phyloP scores from a whole-genome alignment of 805 yeast species.

The Starmerella apicola region DNA sequence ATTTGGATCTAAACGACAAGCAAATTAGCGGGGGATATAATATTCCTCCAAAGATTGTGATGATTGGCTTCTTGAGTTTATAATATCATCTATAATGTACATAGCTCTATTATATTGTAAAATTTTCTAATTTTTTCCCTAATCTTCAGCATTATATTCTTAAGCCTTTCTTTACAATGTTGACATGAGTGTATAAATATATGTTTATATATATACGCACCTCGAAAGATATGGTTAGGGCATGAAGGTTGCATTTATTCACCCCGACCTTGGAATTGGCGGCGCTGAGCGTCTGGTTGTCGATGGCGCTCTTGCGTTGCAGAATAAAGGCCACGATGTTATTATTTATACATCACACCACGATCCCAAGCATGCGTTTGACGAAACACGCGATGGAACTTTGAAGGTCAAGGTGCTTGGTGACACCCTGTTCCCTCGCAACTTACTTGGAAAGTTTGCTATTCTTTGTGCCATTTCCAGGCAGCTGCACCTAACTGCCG shows the following conservation, averaged over 20 bases:
- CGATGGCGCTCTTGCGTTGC: constrained; percentile 84
- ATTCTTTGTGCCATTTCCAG: constrained; percentile 75
- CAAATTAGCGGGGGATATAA: neutral
- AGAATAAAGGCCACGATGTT: constrained; percentile 50
- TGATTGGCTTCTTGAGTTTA: too few species aligned
- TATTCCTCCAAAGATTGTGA: too few species aligned
- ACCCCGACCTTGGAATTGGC: constrained; percentile 92
- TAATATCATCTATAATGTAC: too few species aligned
- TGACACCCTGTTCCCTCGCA: constrained; percentile 64
- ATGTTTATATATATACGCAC: too few species aligned
- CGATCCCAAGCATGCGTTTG: constrained; percentile 77
- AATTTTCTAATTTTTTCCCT: too few species aligned
- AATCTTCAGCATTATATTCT: too few species aligned
- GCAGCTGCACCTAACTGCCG: constrained; percentile 52
- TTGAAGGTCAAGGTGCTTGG: constrained; percentile 65
- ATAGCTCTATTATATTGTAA: too few species aligned
- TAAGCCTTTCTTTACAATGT: too few species aligned
- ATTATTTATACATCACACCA: constrained; percentile 80
- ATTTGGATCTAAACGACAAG: neutral
- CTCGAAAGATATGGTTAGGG: too few species aligned
- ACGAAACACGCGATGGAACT: constrained; percentile 54
- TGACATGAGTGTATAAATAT: too few species aligned
- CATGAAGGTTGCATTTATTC: constrained; percentile 69
- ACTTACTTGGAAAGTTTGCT: constrained; percentile 50
- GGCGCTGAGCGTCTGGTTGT: constrained; percentile 98